phyloP scores from a whole-genome alignment of 176 grass and related monocot species.

The Lolium perenne region DNA sequence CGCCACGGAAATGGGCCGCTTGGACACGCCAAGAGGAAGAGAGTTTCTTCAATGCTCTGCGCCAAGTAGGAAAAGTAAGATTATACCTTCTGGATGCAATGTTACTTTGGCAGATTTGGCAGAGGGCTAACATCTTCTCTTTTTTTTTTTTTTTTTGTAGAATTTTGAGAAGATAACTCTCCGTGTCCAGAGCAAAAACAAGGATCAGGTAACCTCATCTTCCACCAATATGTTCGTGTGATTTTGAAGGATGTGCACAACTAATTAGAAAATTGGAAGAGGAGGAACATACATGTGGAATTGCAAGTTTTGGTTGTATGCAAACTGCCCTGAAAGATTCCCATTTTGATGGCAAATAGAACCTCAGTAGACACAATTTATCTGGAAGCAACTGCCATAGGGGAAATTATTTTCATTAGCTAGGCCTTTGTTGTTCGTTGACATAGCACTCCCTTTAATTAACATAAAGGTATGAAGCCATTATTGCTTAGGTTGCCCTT shows the following conservation, averaged over 20 bases:
- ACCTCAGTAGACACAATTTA: conserved; percentile 5
- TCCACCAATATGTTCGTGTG: conserved; percentile 36
- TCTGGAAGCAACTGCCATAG: conserved; percentile 2
- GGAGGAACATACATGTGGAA: not conserved
- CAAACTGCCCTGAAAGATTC: not conserved
- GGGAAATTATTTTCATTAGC: not conserved
- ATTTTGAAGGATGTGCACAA: not conserved
- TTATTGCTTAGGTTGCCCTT: conserved; percentile 17
- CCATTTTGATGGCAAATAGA: conserved; percentile 6
- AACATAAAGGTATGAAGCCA: conserved; percentile 5
- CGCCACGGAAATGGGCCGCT: conserved; percentile 87
- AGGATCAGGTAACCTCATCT: conserved; percentile 83
- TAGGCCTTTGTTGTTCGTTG: conserved; percentile 27
- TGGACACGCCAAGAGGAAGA: conserved; percentile 98
- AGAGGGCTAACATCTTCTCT: conserved; percentile 38
- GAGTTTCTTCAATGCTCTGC: conserved; percentile 96
- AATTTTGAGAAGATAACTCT: conserved; percentile 99
- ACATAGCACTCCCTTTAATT: not conserved
- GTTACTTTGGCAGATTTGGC: conserved; percentile 32
- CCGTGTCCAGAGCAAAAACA: conserved; percentile 99
- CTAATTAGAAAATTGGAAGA: conserved; percentile 6
- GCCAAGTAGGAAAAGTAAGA: conserved; percentile 97
- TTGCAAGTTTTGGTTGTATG: not conserved
- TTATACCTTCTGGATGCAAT: conserved; percentile 44
- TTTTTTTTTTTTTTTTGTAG: conserved; percentile 43